Percentiles rank a stretch among this genome's conserved stretches.
These are phyloP conservation scores for Malania oleifera DNA, from an alignment of 164 flowering plant species.

Conservation along the genomic window DNA sequence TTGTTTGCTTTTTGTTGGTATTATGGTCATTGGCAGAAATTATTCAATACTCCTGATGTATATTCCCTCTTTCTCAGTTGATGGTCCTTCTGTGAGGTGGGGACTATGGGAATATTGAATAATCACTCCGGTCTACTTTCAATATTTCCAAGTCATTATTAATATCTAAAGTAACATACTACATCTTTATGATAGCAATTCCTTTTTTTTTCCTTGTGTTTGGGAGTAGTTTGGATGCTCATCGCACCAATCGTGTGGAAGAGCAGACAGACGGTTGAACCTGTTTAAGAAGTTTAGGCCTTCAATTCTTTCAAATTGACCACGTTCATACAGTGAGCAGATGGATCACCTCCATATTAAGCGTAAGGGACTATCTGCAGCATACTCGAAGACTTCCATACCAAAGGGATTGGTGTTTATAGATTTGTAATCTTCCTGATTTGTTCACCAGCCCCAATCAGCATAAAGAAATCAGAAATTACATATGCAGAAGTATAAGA, in stretches of 20 bases:
- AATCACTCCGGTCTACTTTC: too few species aligned
- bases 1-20: too few species aligned
- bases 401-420: too few species aligned
- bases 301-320: conserved; percentile 1
- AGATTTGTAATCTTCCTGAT: too few species aligned
- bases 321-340: conserved; percentile 1
- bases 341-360: not conserved
- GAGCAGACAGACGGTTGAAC: conserved; percentile 29
- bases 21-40: too few species aligned
- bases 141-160: not conserved
- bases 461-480: not conserved
- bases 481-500: not conserved
- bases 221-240: conserved; percentile 88
- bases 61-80: too few species aligned
- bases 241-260: conserved; percentile 63
- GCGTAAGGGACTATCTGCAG: not conserved
- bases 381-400: not conserved
- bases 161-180: not conserved
- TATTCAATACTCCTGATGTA: too few species aligned
- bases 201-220: conserved; percentile 5
- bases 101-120: too few species aligned
- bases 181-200: not conserved
- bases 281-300: conserved; percentile 11
- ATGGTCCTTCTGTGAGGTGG: too few species aligned
- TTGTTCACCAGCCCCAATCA: not conserved